These are phyloP conservation scores for Wickerhamiella sorbophila DNA, from an alignment of 805 yeast species.

Conservation along the genomic window DNA sequence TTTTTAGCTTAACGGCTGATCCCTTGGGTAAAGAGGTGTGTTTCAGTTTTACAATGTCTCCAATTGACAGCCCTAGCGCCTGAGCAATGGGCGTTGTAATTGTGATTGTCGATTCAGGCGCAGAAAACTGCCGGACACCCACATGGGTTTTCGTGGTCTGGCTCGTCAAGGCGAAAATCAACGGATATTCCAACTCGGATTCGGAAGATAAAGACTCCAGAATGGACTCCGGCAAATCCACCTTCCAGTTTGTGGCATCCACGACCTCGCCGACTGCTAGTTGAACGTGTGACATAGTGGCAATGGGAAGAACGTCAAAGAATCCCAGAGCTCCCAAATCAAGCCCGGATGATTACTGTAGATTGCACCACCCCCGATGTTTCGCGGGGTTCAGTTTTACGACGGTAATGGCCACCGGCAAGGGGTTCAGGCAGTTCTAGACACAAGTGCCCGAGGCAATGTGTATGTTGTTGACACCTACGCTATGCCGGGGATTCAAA, in stretches of 20 bases:
- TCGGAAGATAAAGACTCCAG: conserved; percentile 1
- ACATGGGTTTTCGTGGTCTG: conserved; percentile 22
- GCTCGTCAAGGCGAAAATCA: conserved; percentile 24
- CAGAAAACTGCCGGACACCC: conserved; percentile 38
- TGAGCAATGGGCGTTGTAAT: conserved; percentile 28
- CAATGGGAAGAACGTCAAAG: background rate
- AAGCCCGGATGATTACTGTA: background rate
- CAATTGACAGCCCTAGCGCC: conserved; percentile 19
- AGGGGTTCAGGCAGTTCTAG: background rate
- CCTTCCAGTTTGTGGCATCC: conserved; percentile 2
- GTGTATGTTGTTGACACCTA: background rate
- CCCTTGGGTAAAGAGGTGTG: conserved; percentile 33
- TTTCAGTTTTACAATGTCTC: conserved; percentile 16
- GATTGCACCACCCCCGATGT: background rate
- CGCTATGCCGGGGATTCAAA: background rate
- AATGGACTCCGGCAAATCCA: conserved; percentile 12
- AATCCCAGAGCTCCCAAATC: background rate
- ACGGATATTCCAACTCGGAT: conserved; percentile 26
- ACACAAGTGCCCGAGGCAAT: background rate
- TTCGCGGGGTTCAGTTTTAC: background rate
- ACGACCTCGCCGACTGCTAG: background rate
- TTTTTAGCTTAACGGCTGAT: conserved; percentile 31
- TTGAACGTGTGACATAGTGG: background rate
- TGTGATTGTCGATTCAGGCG: conserved; percentile 25
- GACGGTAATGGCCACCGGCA: background rate